phyloP scores from a whole-genome alignment of 441 rosid species.

The Aquilaria agallochum region DNA sequence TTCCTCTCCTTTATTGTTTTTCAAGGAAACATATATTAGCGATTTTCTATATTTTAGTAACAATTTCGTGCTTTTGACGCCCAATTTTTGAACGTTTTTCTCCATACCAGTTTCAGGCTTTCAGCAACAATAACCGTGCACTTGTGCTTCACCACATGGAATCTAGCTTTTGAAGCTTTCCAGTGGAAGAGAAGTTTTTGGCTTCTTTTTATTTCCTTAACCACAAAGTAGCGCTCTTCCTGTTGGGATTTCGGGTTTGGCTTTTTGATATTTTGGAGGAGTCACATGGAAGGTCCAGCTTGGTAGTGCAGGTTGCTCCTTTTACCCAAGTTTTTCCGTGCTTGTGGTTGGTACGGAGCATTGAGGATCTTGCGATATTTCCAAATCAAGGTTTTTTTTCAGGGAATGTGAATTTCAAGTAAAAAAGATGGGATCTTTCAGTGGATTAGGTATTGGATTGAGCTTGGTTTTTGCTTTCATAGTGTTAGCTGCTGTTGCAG shows the following conservation, averaged over 20 bases:
- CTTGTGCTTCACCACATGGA: constrained; percentile 16
- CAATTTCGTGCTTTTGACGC: no score
- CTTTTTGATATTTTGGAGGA: background rate
- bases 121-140: constrained; percentile 14
- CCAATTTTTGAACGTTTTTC: no score
- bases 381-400: background rate
- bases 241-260: constrained; percentile 8
- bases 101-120: background rate
- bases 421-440: constrained; percentile 43
- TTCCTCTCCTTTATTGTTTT: no score
- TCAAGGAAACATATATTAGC: no score
- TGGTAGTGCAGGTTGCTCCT: constrained; percentile 1
- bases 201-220: background rate
- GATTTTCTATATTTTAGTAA: no score
- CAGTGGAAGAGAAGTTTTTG: constrained; percentile 16
- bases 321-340: background rate
- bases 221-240: background rate
- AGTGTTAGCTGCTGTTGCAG: constrained; percentile 68
- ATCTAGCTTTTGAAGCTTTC: constrained; percentile 24
- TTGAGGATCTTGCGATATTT: constrained; percentile 9
- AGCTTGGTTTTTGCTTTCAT: constrained; percentile 74
- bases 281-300: background rate
- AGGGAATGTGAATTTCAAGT: constrained; percentile 42
- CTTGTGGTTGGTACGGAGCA: background rate
- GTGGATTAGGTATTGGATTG: constrained; percentile 66